These are phyloP conservation scores for Dactylonectria estremocensis DNA, from an alignment of 2,329 filamentous ascomycete species.

Conservation along the genomic window DNA sequence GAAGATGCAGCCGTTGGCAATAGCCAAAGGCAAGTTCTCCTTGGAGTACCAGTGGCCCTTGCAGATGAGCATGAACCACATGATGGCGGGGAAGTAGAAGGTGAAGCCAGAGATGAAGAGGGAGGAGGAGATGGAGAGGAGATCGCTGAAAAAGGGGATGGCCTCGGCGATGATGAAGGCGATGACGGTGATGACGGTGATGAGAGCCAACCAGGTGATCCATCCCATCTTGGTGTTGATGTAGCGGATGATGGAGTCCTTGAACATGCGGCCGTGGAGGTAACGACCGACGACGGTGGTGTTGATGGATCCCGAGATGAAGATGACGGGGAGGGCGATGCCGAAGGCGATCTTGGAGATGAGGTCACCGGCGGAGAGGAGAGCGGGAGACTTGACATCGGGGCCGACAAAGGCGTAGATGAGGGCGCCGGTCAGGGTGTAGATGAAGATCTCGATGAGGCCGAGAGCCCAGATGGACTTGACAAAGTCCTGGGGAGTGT, in stretches of 20 bases:
- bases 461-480: conserved; percentile 75
- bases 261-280: conserved; percentile 62
- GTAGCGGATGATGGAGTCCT: conserved; percentile 60
- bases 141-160: conserved; percentile 80
- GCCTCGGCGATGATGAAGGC: conserved; percentile 81
- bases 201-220: conserved; percentile 72
- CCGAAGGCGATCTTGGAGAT: conserved; percentile 79
- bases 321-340: conserved; percentile 79
- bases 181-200: conserved; percentile 70
- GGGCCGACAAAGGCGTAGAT: conserved; percentile 79
- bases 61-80: conserved; percentile 60
- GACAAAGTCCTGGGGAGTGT: conserved; percentile 62
- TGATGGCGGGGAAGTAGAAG: conserved; percentile 60
- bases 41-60: conserved; percentile 51
- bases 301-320: conserved; percentile 82
- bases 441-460: conserved; percentile 74
- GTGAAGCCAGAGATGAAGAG: conserved; percentile 65
- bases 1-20: conserved; percentile 48
- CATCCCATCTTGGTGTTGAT: conserved; percentile 66
- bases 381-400: conserved; percentile 75
- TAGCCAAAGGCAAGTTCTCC: conserved; percentile 48
- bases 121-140: conserved; percentile 70
- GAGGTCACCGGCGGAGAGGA: conserved; percentile 73
- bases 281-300: conserved; percentile 63
- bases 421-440: conserved; percentile 76